These are phyloP conservation scores for Turnera subulata DNA, from an alignment of 345 rosid genomes.

Conservation along the genomic window DNA sequence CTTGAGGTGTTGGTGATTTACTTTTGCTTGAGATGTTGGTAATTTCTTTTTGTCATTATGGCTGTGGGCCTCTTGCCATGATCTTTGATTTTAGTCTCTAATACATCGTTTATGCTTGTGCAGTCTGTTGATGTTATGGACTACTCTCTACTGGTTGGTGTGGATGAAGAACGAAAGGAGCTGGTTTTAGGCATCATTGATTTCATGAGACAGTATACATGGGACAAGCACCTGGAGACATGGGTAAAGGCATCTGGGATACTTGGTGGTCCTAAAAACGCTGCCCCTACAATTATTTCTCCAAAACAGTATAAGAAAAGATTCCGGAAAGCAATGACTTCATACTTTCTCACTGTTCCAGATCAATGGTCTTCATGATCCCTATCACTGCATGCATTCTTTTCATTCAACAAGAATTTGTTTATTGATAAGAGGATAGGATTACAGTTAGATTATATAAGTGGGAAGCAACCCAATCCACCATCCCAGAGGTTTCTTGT, in stretches of 20 bases:
- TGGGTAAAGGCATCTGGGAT: constrained; percentile 93
- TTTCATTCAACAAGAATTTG: constrained; percentile 29
- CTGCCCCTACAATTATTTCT: constrained; percentile 80
- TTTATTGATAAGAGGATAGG: constrained; percentile 33
- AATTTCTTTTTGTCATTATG: no score
- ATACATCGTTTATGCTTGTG: constrained; percentile 1
- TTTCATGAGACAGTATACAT: constrained; percentile 97
- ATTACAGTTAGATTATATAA: constrained; percentile 17
- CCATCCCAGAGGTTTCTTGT: not conserved
- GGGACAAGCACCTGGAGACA: constrained; percentile 99
- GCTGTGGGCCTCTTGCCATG: no score
- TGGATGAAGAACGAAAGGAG: constrained; percentile 81
- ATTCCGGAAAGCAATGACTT: constrained; percentile 91
- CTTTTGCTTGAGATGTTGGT: no score
- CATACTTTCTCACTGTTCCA: constrained; percentile 90
- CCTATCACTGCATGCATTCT: constrained; percentile 14
- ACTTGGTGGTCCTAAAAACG: constrained; percentile 80
- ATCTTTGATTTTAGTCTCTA: not conserved
- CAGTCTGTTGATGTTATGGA: constrained; percentile 93
- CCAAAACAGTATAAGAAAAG: constrained; percentile 93
- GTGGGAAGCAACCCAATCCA: constrained; percentile 9
- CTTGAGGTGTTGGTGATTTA: no score
- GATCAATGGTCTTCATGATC: constrained; percentile 80
- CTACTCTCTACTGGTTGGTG: constrained; percentile 93
- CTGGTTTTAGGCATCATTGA: constrained; percentile 94